Evolutionary conservation across 2,329 filamentous ascomycete species (phyloP), one percentile per base, ranked within the genome.

Genomic region (Paraphaeosphaeria minitans): DNA sequence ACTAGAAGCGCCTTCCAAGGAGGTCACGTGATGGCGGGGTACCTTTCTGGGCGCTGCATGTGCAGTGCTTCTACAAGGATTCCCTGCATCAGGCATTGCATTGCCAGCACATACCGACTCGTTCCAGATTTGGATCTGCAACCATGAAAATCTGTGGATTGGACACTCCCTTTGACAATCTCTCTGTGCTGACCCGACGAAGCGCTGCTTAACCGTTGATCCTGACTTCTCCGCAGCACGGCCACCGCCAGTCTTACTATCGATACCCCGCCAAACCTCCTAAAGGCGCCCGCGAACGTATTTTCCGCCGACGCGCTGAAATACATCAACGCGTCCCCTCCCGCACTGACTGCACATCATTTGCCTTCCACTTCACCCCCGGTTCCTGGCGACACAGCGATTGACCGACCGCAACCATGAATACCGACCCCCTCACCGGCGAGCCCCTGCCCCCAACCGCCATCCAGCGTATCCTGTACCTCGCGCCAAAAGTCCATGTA

Each of bases 391-490:
- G 27, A 29, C 12, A 16, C 31, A n/a, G 19, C 24, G 33, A n/a
- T 39, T 12, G 29, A 22, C 4, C 4, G 19, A 45, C 16, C n/a
- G 41, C 16, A 53, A 63, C 35, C 42, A 90, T 90, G 88, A 83
- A 87, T 68, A 79, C 83, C 73, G 90, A 95, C 78, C 90, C 90
- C 53, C 83, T 87, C 56, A 94, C 90, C 22, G 88, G 89, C 68
- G 80, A 79, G 35, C 77, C 87, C 64, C 84, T 92, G 66, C 88
- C 90, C 56, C 75, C 86, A 53, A 90, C 91, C 73, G 89, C 92
- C 68, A 94, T 96, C 78, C 91, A 95, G 78, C 89, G 92, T 75
- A 83, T 95, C 74, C 89, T 96, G 75, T 93, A 92, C 84, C 81
- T 93, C 75, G 86, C 88, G 63, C 81, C 84, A 69, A 82, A 84